phyloP scores from a whole-genome alignment of 257 asterid genomes.

The Solanum pimpinellifolium region DNA sequence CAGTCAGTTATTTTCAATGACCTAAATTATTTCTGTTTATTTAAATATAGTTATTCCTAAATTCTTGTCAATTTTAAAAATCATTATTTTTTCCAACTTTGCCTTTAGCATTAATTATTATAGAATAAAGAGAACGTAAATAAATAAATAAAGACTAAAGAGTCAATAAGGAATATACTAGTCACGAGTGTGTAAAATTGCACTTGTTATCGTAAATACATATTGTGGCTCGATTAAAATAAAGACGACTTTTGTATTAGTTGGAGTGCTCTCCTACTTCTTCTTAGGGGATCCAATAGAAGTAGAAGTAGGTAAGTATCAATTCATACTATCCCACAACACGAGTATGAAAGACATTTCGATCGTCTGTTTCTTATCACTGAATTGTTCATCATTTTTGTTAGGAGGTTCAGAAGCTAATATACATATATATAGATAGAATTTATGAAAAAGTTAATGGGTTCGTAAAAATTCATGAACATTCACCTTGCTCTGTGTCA shows the following conservation, averaged over 20 bases:
- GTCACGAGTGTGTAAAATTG: not conserved
- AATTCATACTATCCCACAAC: not conserved
- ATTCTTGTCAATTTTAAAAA: not conserved
- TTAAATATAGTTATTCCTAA: not conserved
- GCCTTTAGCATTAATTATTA: not conserved
- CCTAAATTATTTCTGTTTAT: not conserved
- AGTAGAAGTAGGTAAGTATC: not conserved
- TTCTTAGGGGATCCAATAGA: not conserved
- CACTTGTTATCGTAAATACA: not conserved
- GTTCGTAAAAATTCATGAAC: too few species aligned
- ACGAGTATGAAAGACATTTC: not conserved
- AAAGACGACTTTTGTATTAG: not conserved
- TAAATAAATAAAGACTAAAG: too few species aligned
- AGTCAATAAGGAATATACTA: too few species aligned
- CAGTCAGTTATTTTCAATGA: not conserved
- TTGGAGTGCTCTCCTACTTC: not conserved
- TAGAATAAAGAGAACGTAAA: not conserved
- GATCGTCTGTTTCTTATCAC: accelerated
- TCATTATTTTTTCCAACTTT: not conserved
- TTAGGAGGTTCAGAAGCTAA: not conserved
- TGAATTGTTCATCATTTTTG: too few species aligned
- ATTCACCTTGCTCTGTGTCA: not conserved
- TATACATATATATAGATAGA: too few species aligned
- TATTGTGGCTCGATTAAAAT: not conserved
- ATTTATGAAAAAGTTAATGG: too few species aligned